These are phyloP conservation scores for Candida neerlandica DNA, from an alignment of 1,139 yeast genomes.

Conservation along the genomic window DNA sequence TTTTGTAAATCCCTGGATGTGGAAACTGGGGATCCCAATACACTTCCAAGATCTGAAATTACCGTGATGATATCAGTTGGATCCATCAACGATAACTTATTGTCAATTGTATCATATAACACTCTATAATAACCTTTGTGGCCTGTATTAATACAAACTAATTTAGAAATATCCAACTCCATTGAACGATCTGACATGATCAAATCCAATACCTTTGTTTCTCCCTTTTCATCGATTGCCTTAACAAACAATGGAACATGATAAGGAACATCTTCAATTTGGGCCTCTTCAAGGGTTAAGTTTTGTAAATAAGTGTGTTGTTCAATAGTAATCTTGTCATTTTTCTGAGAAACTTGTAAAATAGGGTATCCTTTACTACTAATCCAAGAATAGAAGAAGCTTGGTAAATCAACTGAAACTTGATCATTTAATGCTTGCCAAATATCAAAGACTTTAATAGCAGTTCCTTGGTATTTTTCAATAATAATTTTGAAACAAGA, in stretches of 20 bases:
- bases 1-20: slow-evolving; percentile 28
- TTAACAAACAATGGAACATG: slow-evolving; percentile 57
- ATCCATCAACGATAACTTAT: slow-evolving; percentile 25
- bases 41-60: slow-evolving; percentile 39
- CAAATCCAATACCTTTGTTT: slow-evolving; percentile 38
- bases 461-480: slow-evolving; percentile 30
- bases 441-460: slow-evolving; percentile 57
- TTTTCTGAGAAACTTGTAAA: slow-evolving; percentile 37
- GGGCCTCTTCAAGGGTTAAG: slow-evolving; percentile 23
- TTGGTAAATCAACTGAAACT: slow-evolving; percentile 33
- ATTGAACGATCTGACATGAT: slow-evolving; percentile 52
- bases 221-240: slow-evolving; percentile 24
- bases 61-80: slow-evolving; percentile 35
- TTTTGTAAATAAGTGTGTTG: slow-evolving; percentile 55
- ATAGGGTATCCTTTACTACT: slow-evolving; percentile 62
- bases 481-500: slow-evolving; percentile 47
- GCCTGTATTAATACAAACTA: slow-evolving; percentile 43
- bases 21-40: slow-evolving; percentile 26
- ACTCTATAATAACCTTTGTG: slow-evolving; percentile 50
- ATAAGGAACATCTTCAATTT: slow-evolving; percentile 48
- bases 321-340: slow-evolving; percentile 37
- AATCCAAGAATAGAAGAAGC: slow-evolving; percentile 60
- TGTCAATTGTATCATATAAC: slow-evolving; percentile 24
- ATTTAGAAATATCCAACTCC: slow-evolving; percentile 32
- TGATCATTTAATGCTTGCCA: slow-evolving; percentile 48